Base-by-base conservation (phyloP, 495 filamentous ascomycete species). In the Trichoderma virens region DNA sequence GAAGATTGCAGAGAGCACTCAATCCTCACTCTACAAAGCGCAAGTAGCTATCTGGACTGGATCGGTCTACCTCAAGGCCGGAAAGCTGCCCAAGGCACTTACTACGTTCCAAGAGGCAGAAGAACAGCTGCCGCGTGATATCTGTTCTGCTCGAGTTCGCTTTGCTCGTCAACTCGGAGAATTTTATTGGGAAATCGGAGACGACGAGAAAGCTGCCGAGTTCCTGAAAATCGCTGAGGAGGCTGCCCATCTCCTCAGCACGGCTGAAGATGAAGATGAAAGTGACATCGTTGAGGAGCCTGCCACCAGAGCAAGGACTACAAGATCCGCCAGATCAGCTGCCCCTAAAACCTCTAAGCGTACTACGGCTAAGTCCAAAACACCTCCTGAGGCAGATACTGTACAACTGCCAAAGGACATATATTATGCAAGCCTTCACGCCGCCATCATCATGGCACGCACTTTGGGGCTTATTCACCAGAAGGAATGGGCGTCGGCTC, bases 1-100 rank as follows among this genome's bases (percentile, higher is more conserved):
- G 61, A 91, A 90, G 71, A 85, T 96, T 65, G 91, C 90, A 60
- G 80, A 83, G 51, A 84, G 86, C 14, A 83, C 88, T 9, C 77
- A 82, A 39, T 86, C 91, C 3, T 80, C 83, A 67, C 76, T 83
- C 20, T 83, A 87, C 43, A 67, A 81, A 11, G 77, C 82, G 4
- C 73, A 82, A 32, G 81, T 80, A 28, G 74, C 80, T 18, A 81
- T 85, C 3, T 80, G 86, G 70, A 77, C 90, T 54, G 88, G 86
- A 11, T 82, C 82, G 25, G 81, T 89, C 62, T 88, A 82, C 74
- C 79, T 87, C 47, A 82, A 85, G 64, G 84, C 88, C 59, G 87
- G 86, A 0, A 75, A 85, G 65, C 64, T 83, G 1, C 76, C 79
- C 0, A 88, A 89, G 69, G 88, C 88, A 3, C 76, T 83, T 59